Percentiles rank a stretch among this genome's conserved stretches.
These are phyloP conservation scores for Zasmidium citrigriseum DNA, from an alignment of 2,329 filamentous ascomycete genomes.

Conservation along the genomic window DNA sequence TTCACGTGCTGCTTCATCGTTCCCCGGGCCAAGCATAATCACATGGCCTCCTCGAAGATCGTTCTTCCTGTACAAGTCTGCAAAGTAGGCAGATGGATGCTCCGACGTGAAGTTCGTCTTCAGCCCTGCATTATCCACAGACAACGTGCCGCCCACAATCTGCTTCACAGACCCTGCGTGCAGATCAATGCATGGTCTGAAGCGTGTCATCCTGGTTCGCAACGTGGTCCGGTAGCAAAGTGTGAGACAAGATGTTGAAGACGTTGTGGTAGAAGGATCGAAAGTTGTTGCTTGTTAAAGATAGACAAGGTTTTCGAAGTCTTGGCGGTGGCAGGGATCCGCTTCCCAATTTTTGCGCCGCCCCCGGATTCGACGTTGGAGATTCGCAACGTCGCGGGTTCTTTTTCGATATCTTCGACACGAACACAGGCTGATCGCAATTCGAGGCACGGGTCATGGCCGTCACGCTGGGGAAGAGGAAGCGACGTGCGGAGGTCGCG, in stretches of 20 bases:
- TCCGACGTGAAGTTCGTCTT: slow-evolving; percentile 92
- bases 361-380: neutral
- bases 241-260: neutral
- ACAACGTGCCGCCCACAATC: slow-evolving; percentile 92
- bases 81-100: slow-evolving; percentile 79
- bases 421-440: slow-evolving; percentile 13
- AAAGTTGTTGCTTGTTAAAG: slow-evolving; percentile 1
- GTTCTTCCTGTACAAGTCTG: slow-evolving; percentile 76
- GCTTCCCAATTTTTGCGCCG: neutral
- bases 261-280: neutral
- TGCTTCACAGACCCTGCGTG: slow-evolving; percentile 98
- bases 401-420: no score
- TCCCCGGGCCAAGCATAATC: slow-evolving; percentile 92
- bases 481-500: slow-evolving; percentile 40
- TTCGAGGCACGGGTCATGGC: slow-evolving; percentile 36
- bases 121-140: slow-evolving; percentile 50
- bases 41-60: slow-evolving; percentile 80
- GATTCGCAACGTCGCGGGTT: neutral
- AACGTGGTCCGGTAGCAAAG: neutral
- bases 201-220: slow-evolving; percentile 72
- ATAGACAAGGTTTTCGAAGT: neutral
- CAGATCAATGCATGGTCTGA: slow-evolving; percentile 94
- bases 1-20: slow-evolving; percentile 75
- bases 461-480: slow-evolving; percentile 47
- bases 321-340: neutral